phyloP scores from a whole-genome alignment of 1,139 yeast species.

The Fermentozyma sake region DNA sequence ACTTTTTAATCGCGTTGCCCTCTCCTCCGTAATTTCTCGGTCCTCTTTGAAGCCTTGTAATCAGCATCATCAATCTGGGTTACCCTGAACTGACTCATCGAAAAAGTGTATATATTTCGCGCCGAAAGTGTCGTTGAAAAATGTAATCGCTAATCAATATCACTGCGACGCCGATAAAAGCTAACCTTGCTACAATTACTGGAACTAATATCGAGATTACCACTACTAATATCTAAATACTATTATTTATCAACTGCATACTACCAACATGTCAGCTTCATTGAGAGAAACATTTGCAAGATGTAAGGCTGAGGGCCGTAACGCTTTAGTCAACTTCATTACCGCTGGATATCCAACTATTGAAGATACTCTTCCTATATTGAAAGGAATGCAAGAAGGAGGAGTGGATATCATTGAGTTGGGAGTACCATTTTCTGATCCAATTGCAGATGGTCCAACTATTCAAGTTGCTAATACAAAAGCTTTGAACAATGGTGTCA shows the following conservation, averaged over 20 bases:
- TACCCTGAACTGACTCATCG: slow-evolving; percentile 34
- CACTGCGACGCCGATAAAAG: slow-evolving; percentile 1
- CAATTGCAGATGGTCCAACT: slow-evolving; percentile 98
- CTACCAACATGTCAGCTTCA: slow-evolving; percentile 59
- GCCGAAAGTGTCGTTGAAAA: slow-evolving; percentile 1
- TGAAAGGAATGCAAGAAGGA: slow-evolving; percentile 86
- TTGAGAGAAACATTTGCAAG: slow-evolving; percentile 67
- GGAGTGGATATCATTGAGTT: slow-evolving; percentile 94
- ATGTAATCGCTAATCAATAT: not conserved
- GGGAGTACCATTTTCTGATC: slow-evolving; percentile 97
- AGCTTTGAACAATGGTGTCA: slow-evolving; percentile 79
- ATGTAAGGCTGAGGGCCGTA: slow-evolving; percentile 72
- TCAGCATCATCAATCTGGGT: slow-evolving; percentile 10
- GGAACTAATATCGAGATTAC: no score
- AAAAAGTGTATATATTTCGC: not conserved
- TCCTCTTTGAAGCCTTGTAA: no score
- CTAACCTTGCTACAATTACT: no score
- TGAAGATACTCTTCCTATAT: slow-evolving; percentile 81
- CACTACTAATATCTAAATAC: not conserved
- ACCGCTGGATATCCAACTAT: slow-evolving; percentile 93
- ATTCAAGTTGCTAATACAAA: slow-evolving; percentile 81
- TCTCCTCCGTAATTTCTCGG: no score
- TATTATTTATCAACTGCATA: not conserved
- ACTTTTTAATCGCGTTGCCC: no score
- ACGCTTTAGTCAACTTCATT: slow-evolving; percentile 85